Base-by-base conservation (phyloP, 148 eudicot genomes). In the Amaranthus hypochondriacus region DNA sequence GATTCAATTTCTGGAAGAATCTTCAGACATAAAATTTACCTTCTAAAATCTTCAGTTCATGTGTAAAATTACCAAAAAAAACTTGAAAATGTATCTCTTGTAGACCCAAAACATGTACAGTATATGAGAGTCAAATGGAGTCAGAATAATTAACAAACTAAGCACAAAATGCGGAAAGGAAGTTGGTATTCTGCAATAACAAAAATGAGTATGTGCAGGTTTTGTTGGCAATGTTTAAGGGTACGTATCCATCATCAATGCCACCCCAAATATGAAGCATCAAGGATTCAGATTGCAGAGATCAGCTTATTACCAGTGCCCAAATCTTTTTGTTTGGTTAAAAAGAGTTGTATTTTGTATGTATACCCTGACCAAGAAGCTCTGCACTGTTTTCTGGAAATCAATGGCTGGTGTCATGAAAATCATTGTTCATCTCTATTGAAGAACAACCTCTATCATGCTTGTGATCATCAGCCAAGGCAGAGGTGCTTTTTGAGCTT, bases 151-250 rank as follows among this genome's bases (percentile, higher is more conserved):
- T 65, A 48, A 68, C 68, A 28, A 28, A 28, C 39, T 28, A 28
- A 28, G 39, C 39, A 61, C 52, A 75, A 42, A 74, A 71, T 62
- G 59, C 13, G 48, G 46, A 50, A 69, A 53, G 69, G 72, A 73
- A 70, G 77, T 64, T 80, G 77, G 72, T 80, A 54, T 85, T 81
- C 74, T 76, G 81, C 86, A 84, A 81, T 87, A 82, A 87, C 88
- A 83, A 82, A 56, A 80, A 84, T 84, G 79, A 81, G 77, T 83
- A 71, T 84, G 80, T 87, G 90, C 90, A 87, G 90, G 90, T 87
- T 82, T 28, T 28, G 39, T 28, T 28, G 74, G 87, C 86, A 77
- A 70, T 48, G 65, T 70, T 75, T 87, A 80, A 69, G 86, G 83
- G 81, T 76, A 78, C 79, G 61, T 66, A 84, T 82, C 81, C 75